Evolutionary conservation across 805 yeast species (phyloP).

Genomic region (Yamadazyma akitaensis): DNA sequence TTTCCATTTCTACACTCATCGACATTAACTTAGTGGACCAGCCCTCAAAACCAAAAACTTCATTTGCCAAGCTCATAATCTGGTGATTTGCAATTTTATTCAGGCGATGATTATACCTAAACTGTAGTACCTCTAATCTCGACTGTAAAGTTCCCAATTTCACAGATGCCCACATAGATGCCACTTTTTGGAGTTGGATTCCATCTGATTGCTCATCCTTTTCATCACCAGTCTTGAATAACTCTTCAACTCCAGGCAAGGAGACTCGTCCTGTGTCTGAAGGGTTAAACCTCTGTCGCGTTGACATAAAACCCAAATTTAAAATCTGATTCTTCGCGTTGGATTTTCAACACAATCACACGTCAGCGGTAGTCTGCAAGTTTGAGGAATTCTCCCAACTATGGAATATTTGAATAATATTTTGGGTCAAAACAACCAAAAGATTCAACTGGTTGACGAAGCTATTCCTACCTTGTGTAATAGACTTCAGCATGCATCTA

Average conservation of each 20-base stretch:
- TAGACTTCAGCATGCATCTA: conserved; percentile 74
- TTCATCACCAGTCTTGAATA: conserved; percentile 10
- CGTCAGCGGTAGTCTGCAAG: neutral
- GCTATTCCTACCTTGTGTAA: conserved; percentile 88
- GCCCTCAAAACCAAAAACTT: conserved; percentile 54
- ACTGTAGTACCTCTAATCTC: conserved; percentile 38
- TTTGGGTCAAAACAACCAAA: conserved; percentile 29
- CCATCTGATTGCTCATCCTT: conserved; percentile 9
- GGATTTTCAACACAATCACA: neutral
- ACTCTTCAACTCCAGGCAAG: conserved; percentile 15
- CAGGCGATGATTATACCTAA: conserved; percentile 13
- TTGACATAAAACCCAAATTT: neutral
- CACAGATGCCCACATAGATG: conserved; percentile 45
- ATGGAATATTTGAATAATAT: conserved; percentile 41
- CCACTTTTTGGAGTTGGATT: conserved; percentile 15
- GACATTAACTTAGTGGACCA: conserved; percentile 48
- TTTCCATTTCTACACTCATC: conserved; percentile 11
- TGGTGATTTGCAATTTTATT: conserved; percentile 9
- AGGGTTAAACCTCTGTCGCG: conserved; percentile 1
- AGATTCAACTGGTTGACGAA: conserved; percentile 59
- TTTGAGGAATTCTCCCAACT: neutral
- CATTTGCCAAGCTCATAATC: conserved; percentile 44
- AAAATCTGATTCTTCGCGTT: conserved; percentile 2
- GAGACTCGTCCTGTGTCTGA: neutral
- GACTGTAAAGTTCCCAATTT: conserved; percentile 49